Conservation (phyloP, 2,329 filamentous ascomycete species). For the Exophiala lecanii-corni region DNA sequence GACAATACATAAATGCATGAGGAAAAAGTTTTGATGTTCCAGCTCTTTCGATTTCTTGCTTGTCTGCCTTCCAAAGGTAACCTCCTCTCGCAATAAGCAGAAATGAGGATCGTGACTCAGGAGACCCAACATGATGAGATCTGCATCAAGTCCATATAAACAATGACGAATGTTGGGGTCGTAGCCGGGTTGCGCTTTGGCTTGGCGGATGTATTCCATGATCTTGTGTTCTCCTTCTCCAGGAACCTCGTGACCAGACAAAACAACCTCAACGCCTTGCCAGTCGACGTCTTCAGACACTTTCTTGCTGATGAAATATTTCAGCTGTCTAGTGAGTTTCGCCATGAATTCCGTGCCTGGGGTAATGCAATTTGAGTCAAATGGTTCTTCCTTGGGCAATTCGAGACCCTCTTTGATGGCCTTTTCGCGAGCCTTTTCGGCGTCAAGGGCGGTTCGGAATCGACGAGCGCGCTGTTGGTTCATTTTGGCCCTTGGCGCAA, state of each 20-base stretch:
- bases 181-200: slow-evolving; percentile 91
- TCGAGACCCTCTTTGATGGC: slow-evolving; percentile 83
- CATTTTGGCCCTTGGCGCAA: slow-evolving; percentile 98
- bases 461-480: slow-evolving; percentile 95
- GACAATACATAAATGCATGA: slow-evolving; percentile 95
- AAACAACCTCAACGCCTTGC: slow-evolving; percentile 92
- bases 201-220: slow-evolving; percentile 99
- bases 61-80: slow-evolving; percentile 86
- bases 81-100: slow-evolving; percentile 92
- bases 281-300: slow-evolving; percentile 94
- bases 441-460: slow-evolving; percentile 90
- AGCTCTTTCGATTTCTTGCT: slow-evolving; percentile 91
- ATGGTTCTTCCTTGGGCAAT: slow-evolving; percentile 90
- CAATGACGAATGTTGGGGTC: slow-evolving; percentile 93
- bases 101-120: slow-evolving; percentile 98
- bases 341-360: slow-evolving; percentile 97
- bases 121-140: slow-evolving; percentile 96
- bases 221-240: slow-evolving; percentile 99
- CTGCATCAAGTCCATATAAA: slow-evolving; percentile 92
- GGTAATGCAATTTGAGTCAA: slow-evolving; percentile 99
- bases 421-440: slow-evolving; percentile 84
- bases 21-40: slow-evolving; percentile 97
- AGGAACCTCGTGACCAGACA: slow-evolving; percentile 95
- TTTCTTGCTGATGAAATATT: slow-evolving; percentile 99
- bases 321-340: slow-evolving; percentile 85